These are phyloP conservation scores for Fusarium nanum DNA, from an alignment of 2,329 filamentous ascomycete genomes.

Conservation along the genomic window DNA sequence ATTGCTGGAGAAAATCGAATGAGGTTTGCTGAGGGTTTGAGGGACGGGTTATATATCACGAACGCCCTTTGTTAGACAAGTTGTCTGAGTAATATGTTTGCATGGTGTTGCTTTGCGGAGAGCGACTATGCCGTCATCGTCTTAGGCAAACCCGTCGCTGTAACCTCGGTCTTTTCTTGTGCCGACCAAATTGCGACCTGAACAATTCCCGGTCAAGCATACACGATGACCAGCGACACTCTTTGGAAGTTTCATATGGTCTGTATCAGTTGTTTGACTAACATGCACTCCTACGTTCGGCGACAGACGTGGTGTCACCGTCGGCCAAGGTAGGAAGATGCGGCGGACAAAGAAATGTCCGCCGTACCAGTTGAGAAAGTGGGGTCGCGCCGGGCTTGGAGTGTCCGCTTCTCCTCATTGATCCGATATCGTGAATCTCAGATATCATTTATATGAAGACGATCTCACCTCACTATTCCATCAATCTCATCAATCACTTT, in stretches of 20 bases:
- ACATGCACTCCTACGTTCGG: background rate
- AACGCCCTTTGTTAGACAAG: conserved; percentile 25
- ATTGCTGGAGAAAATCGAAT: accelerated
- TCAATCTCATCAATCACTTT: too few relatives aligned
- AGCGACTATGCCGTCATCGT: conserved; percentile 13
- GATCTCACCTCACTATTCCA: background rate
- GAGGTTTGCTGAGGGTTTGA: too few relatives aligned
- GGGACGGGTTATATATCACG: background rate
- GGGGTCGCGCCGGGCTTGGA: background rate
- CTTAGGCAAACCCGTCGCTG: background rate
- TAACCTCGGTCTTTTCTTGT: background rate
- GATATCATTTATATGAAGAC: background rate
- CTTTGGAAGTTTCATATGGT: background rate
- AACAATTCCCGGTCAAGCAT: background rate
- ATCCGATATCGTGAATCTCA: background rate
- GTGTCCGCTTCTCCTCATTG: background rate
- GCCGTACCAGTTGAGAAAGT: accelerated
- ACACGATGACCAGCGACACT: background rate
- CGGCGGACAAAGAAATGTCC: too few relatives aligned
- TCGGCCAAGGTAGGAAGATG: too few relatives aligned
- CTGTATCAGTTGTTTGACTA: accelerated
- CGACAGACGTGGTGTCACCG: background rate
- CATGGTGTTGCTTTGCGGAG: conserved; percentile 13
- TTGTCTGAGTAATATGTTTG: background rate
- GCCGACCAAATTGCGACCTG: background rate